A percentile compares a stretch with the other conserved stretches of the same genome.
Evolutionary conservation across 1,284 basidiomycete species (phyloP).

Genomic region (Fomitopsis pinicola): DNA sequence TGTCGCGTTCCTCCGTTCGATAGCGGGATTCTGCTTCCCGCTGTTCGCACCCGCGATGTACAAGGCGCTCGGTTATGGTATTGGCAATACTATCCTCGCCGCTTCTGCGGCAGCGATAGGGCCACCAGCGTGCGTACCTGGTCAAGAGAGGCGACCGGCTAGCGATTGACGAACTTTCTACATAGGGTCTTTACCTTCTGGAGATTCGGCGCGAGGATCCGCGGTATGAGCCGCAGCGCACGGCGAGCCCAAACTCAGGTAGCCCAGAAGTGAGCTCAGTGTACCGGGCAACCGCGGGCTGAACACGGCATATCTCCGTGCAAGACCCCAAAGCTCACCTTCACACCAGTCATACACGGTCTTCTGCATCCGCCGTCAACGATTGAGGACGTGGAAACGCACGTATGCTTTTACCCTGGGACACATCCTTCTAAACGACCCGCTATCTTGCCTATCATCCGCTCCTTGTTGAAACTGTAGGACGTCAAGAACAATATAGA

Average conservation of each 20-base stretch:
- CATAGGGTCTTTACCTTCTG: constrained; percentile 47
- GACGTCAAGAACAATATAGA: too few relatives aligned
- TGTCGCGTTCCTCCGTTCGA: constrained; percentile 48
- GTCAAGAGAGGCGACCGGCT: background rate
- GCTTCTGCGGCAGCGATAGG: constrained; percentile 40
- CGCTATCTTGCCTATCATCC: background rate
- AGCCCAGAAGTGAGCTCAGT: background rate
- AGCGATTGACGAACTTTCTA: background rate
- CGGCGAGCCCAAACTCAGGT: background rate
- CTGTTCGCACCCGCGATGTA: constrained; percentile 67
- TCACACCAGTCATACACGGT: background rate
- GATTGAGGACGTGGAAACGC: background rate
- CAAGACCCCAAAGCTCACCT: background rate
- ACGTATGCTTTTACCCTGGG: background rate
- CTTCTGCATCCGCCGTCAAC: background rate
- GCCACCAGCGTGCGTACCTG: constrained; percentile 50
- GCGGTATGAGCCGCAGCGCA: constrained; percentile 25
- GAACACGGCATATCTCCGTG: background rate
- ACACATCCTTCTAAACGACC: background rate
- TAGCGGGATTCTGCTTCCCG: constrained; percentile 65
- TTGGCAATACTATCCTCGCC: constrained; percentile 55
- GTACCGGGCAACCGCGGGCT: background rate
- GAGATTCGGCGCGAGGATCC: constrained; percentile 44
- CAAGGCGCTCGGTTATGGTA: constrained; percentile 54
- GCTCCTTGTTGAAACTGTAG: too few relatives aligned